Percentiles rank a stretch among this genome's conserved stretches.
Conservation (phyloP, 2,329 filamentous ascomycete genomes). For the Pleoardoris graminearum region DNA sequence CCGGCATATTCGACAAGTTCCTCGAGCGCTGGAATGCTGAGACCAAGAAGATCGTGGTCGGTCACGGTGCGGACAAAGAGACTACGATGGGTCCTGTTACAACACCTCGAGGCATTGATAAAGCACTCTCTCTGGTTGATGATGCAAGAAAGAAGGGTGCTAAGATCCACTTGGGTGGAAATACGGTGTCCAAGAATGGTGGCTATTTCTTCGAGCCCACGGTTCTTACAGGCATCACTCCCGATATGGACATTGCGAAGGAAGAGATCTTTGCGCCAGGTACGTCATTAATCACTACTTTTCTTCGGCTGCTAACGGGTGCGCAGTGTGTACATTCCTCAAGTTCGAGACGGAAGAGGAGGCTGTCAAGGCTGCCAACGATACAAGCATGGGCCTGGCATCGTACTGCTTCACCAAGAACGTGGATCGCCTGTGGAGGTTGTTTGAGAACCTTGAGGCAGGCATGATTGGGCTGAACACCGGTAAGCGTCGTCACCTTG, state of each 20-base stretch:
- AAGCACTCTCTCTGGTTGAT: conserved; percentile 62
- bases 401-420: conserved; percentile 72
- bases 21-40: conserved; percentile 57
- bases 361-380: conserved; percentile 62
- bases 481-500: conserved; percentile 42
- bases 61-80: conserved; percentile 61
- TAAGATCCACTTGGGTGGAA: conserved; percentile 64
- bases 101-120: conserved; percentile 59
- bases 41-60: conserved; percentile 60
- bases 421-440: conserved; percentile 65
- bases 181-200: conserved; percentile 50
- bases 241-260: conserved; percentile 59
- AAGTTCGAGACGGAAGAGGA: conserved; percentile 69
- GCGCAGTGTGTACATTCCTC: conserved; percentile 54
- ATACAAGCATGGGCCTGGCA: conserved; percentile 66
- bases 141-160: conserved; percentile 68
- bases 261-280: conserved; percentile 71
- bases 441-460: conserved; percentile 69
- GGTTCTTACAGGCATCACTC: conserved; percentile 62
- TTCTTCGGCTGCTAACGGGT: conserved; percentile 19
- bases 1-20: conserved; percentile 64
- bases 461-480: conserved; percentile 71
- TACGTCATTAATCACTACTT: conserved; percentile 12
- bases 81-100: conserved; percentile 66
- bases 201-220: conserved; percentile 74